Percentiles rank a stretch among this genome's conserved stretches.
These are phyloP conservation scores for Plasmodium gonderi DNA, from an alignment of 169 alveolate genomes.

Conservation along the genomic window DNA sequence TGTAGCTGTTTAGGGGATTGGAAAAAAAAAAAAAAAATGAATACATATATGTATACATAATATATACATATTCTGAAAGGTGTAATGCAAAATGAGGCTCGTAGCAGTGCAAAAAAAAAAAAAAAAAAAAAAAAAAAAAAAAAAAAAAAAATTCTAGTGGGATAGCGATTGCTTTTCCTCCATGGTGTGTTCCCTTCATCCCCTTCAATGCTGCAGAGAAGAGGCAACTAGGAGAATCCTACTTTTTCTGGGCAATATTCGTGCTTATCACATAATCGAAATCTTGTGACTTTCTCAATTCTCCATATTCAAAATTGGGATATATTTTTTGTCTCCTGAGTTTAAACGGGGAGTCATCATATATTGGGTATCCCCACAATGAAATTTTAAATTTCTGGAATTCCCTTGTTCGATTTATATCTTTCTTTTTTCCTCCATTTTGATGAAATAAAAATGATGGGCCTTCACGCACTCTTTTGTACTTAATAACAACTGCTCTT, in stretches of 20 bases:
- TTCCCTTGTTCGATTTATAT: neutral
- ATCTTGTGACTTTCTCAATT: constrained; percentile 65
- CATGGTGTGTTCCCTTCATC: neutral
- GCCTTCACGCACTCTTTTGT: neutral
- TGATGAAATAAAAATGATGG: neutral
- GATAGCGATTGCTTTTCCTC: too few species aligned
- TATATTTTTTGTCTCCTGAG: constrained; percentile 72
- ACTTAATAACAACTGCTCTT: neutral
- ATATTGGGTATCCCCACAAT: constrained; percentile 79
- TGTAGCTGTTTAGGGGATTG: constrained; percentile 14
- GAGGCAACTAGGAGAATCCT: neutral
- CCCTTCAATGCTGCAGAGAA: neutral
- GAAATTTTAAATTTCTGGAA: neutral
- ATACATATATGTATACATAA: neutral
- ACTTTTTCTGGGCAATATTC: constrained; percentile 71
- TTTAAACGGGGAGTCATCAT: constrained; percentile 77
- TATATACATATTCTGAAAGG: neutral
- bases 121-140: neutral
- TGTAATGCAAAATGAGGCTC: neutral
- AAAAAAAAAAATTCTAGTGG: too few species aligned
- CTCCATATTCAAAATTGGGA: constrained; percentile 78
- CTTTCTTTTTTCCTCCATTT: neutral
- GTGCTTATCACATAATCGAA: constrained; percentile 77
- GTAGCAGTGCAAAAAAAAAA: neutral
- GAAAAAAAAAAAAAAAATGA: constrained; percentile 11